phyloP scores from a whole-genome alignment of 1,284 basidiomycete genomes.

The Microbotryum violaceum region DNA sequence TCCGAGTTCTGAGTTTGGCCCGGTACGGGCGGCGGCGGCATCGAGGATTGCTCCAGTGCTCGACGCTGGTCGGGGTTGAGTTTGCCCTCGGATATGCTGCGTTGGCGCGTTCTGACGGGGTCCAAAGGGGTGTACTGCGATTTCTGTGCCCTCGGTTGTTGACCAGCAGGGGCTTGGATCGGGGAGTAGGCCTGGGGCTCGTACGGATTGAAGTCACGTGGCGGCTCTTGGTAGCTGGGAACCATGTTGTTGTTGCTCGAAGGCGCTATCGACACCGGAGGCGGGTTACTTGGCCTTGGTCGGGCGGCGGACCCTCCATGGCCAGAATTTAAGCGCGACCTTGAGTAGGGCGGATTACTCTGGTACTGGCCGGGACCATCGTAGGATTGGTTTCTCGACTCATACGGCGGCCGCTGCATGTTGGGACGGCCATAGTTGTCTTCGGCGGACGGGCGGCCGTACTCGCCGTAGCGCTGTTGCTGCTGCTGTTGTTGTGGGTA shows the following conservation, averaged over 20 bases:
- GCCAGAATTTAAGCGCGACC: slow-evolving; percentile 3
- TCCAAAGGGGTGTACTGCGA: slow-evolving; percentile 10
- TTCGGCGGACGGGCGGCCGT: neutral
- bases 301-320: neutral
- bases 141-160: neutral
- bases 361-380: neutral
- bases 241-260: neutral
- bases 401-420: neutral
- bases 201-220: slow-evolving; percentile 24
- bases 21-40: neutral
- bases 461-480: neutral
- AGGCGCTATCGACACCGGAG: neutral
- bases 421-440: neutral
- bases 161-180: neutral
- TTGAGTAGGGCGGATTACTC: neutral
- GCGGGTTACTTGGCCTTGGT: neutral
- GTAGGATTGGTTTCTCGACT: neutral
- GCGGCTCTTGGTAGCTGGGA: neutral
- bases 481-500: neutral
- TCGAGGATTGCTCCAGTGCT: neutral
- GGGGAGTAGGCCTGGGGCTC: neutral
- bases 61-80: neutral
- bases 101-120: slow-evolving; percentile 9
- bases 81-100: slow-evolving; percentile 7
- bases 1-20: neutral